A percentile compares a stretch with the other conserved stretches of the same genome.
Conservation (phyloP, 2,329 filamentous ascomycete species). For the Emergomyces pasteurianus region DNA sequence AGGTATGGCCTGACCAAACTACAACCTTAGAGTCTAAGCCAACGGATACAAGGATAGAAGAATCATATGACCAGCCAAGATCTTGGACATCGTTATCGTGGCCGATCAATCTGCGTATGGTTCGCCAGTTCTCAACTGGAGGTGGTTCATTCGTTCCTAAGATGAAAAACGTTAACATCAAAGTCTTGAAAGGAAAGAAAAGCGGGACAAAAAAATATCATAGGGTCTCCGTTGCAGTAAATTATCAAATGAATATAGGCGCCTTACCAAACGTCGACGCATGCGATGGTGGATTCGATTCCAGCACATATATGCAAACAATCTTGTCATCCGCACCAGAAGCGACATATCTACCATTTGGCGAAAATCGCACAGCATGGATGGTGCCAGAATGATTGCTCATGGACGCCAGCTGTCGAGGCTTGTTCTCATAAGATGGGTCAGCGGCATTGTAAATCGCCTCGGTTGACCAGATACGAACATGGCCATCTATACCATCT, state of each 20-base stretch:
- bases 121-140: constrained; percentile 96
- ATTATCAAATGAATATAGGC: background rate
- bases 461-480: constrained; percentile 95
- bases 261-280: constrained; percentile 64
- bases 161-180: constrained; percentile 7
- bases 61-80: constrained; percentile 91
- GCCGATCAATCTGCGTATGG: constrained; percentile 80
- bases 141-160: constrained; percentile 74
- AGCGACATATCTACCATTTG: constrained; percentile 87
- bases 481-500: constrained; percentile 65
- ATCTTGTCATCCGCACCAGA: constrained; percentile 98
- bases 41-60: constrained; percentile 88
- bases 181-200: background rate
- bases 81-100: constrained; percentile 99
- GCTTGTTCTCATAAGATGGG: constrained; percentile 56
- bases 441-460: constrained; percentile 74
- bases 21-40: constrained; percentile 96
- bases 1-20: constrained; percentile 95
- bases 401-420: constrained; percentile 92
- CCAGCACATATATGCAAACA: constrained; percentile 89
- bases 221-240: too few relatives aligned
- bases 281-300: constrained; percentile 65
- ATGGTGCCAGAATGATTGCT: constrained; percentile 97
- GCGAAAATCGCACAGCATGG: constrained; percentile 91
- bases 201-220: too few relatives aligned